Conservation (phyloP, 257 asterid species). For the Primulina huaijiensis region DNA sequence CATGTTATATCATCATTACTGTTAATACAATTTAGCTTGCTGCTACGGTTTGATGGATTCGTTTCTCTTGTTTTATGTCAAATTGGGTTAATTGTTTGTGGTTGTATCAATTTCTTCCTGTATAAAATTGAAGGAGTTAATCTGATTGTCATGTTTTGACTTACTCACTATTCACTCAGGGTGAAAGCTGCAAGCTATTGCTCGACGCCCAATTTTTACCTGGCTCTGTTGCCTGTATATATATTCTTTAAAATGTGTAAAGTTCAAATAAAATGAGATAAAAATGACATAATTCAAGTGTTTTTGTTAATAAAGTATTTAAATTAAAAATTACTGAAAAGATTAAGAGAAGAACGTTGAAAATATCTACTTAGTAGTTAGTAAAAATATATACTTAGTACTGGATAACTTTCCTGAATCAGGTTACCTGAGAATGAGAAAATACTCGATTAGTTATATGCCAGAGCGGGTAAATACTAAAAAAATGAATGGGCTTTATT, state of each 20-base stretch:
- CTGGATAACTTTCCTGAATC: background rate
- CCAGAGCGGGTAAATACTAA: background rate
- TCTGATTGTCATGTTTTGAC: background rate
- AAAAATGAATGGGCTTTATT: background rate
- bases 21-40: too few species aligned
- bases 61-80: too few species aligned
- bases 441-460: background rate
- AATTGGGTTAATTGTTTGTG: too few species aligned
- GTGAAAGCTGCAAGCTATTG: background rate
- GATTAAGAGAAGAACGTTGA: background rate
- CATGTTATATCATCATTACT: too few species aligned
- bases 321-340: background rate
- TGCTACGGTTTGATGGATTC: too few species aligned
- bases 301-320: background rate
- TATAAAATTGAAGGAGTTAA: background rate
- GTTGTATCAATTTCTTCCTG: background rate
- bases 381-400: too few species aligned
- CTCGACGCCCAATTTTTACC: background rate
- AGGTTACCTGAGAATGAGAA: background rate
- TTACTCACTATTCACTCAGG: background rate
- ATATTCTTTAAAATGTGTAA: too few species aligned
- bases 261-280: background rate
- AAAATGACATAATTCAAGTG: background rate
- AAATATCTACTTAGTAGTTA: background rate
- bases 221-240: background rate